These are phyloP conservation scores for Vachellia collinsii DNA, from an alignment of 306 rosid genomes.

Conservation along the genomic window DNA sequence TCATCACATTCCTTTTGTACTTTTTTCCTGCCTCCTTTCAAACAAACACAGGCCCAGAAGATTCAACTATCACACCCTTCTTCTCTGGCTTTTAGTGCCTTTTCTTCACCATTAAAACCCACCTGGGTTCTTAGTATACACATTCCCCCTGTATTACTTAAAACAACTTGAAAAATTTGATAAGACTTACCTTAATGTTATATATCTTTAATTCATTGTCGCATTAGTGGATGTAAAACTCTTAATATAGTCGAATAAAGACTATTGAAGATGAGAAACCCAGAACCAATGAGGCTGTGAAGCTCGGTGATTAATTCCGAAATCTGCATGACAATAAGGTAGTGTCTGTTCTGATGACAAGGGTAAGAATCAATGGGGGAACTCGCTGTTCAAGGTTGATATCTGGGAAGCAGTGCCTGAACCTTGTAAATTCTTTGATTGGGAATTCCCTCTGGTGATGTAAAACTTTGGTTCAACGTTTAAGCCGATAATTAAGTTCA, in stretches of 20 bases:
- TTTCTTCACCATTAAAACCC: conserved; percentile 19
- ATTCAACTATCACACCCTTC: background rate
- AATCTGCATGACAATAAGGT: too few relatives aligned
- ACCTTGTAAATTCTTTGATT: conserved; percentile 1
- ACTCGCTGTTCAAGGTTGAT: conserved; percentile 2
- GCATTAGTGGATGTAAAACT: too few relatives aligned
- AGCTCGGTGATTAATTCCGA: background rate
- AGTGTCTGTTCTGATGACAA: background rate
- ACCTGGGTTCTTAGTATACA: too few relatives aligned
- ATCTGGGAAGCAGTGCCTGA: conserved; percentile 14
- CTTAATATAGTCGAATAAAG: too few relatives aligned
- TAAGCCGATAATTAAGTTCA: background rate
- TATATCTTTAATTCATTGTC: too few relatives aligned
- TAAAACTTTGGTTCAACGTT: conserved; percentile 18
- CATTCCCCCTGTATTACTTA: too few relatives aligned
- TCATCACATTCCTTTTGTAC: background rate
- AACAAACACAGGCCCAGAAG: background rate
- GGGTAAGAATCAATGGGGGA: conserved; percentile 10
- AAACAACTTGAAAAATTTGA: too few relatives aligned
- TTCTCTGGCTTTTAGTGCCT: conserved; percentile 21
- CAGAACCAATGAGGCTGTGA: background rate
- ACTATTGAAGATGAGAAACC: too few relatives aligned
- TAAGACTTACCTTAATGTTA: too few relatives aligned
- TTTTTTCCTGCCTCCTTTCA: background rate
- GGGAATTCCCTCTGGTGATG: conserved; percentile 29